phyloP scores from a whole-genome alignment of 2,329 filamentous ascomycete species.

The Trichoderma lentiforme region DNA sequence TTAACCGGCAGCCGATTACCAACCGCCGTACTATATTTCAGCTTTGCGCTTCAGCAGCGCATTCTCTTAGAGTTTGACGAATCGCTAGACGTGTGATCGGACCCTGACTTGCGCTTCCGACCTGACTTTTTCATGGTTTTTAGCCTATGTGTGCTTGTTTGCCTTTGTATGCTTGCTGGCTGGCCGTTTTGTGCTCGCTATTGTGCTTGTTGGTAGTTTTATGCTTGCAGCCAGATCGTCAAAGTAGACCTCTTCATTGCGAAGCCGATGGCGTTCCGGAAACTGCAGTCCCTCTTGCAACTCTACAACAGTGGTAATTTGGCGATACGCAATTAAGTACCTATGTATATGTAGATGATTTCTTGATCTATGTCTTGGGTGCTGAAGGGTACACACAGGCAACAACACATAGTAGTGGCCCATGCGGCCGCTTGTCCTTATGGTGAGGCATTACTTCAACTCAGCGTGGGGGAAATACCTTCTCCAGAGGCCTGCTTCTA shows the following conservation, averaged over 20 bases:
- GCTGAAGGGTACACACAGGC: not conserved
- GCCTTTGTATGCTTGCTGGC: no score
- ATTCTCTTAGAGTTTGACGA: not conserved
- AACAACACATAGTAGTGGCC: not conserved
- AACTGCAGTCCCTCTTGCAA: not conserved
- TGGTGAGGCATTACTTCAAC: not conserved
- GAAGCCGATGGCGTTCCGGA: not conserved
- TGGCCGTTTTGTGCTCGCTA: not conserved
- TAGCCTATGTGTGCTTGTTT: no score
- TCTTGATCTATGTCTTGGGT: not conserved
- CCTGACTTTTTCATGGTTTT: not conserved
- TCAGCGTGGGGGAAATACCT: not conserved
- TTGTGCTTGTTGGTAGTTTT: not conserved
- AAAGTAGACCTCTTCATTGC: not conserved
- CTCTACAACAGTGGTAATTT: not conserved
- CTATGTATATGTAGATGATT: not conserved
- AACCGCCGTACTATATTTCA: not conserved
- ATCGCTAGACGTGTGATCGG: not conserved
- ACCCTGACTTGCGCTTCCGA: not conserved
- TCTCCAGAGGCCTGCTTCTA: not conserved
- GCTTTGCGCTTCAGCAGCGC: not conserved
- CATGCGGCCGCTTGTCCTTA: not conserved
- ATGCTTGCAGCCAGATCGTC: not conserved
- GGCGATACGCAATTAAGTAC: not conserved
- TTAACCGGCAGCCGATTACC: not conserved